phyloP scores from a whole-genome alignment of 108 stramenopile species.

The Poteriospumella lacustris region DNA sequence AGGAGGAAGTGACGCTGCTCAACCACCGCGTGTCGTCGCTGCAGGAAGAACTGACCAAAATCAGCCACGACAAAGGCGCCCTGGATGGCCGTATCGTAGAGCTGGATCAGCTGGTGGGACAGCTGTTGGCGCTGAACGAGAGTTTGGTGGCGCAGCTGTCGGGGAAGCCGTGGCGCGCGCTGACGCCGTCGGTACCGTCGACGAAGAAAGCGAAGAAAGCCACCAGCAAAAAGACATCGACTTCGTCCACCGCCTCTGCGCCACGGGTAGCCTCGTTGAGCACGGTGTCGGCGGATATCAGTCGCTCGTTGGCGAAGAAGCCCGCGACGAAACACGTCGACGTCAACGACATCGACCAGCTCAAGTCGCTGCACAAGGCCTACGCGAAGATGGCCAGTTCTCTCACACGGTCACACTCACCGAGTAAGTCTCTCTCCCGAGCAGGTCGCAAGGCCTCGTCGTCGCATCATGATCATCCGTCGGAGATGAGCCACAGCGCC shows the following conservation, averaged over 20 bases:
- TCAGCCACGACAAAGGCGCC: neutral
- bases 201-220: neutral
- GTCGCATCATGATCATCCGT: no score
- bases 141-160: slow-evolving; percentile 13
- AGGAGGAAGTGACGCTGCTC: slow-evolving; percentile 4
- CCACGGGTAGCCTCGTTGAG: neutral
- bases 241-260: no score
- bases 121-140: slow-evolving; percentile 12
- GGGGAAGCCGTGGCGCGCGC: neutral
- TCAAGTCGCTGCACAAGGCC: neutral
- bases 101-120: neutral
- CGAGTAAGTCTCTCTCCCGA: no score
- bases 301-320: neutral
- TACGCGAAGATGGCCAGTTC: neutral
- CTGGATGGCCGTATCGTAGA: neutral
- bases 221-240: no score
- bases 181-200: neutral
- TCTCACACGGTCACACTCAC: no score
- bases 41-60: neutral
- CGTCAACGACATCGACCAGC: neutral
- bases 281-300: neutral
- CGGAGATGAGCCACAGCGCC: no score
- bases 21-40: neutral
- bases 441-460: neutral
- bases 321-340: neutral